Conservation (phyloP, 2,329 filamentous ascomycete genomes). For the Phialophora tarda region DNA sequence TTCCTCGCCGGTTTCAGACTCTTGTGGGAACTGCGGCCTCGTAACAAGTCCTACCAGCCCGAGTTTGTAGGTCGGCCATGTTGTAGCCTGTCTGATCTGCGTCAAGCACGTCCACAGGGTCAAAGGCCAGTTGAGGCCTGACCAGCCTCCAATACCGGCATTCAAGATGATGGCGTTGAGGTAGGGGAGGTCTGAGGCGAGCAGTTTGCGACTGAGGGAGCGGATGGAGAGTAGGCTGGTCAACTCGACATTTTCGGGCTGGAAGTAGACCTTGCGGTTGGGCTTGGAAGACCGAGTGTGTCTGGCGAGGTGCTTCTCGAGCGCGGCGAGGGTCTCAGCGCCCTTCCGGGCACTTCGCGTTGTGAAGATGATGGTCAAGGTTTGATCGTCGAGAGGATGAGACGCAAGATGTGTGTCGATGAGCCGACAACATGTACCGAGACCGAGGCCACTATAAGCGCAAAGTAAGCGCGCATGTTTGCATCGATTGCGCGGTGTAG, state of each 20-base stretch:
- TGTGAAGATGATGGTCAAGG: slow-evolving; percentile 79
- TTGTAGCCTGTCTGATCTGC: slow-evolving; percentile 70
- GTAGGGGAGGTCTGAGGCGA: slow-evolving; percentile 62
- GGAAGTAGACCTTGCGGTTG: slow-evolving; percentile 56
- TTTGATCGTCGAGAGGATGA: slow-evolving; percentile 59
- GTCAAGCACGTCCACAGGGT: slow-evolving; percentile 64
- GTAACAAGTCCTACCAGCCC: slow-evolving; percentile 62
- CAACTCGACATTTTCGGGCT: slow-evolving; percentile 65
- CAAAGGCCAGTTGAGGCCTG: slow-evolving; percentile 71
- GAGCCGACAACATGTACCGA: slow-evolving; percentile 79
- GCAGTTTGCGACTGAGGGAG: slow-evolving; percentile 57
- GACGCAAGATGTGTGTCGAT: slow-evolving; percentile 81
- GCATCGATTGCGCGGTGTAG: background rate
- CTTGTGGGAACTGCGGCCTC: slow-evolving; percentile 55
- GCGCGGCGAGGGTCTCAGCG: slow-evolving; percentile 68
- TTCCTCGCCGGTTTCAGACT: slow-evolving; percentile 46
- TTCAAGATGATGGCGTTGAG: slow-evolving; percentile 84
- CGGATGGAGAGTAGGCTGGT: slow-evolving; percentile 62
- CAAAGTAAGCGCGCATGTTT: slow-evolving; percentile 36
- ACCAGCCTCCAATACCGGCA: slow-evolving; percentile 87
- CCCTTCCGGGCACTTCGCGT: slow-evolving; percentile 79
- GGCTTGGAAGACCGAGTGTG: slow-evolving; percentile 47
- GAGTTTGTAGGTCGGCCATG: slow-evolving; percentile 79
- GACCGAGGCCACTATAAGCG: slow-evolving; percentile 75
- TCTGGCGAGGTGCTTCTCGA: slow-evolving; percentile 67